Percentiles rank a stretch among this genome's conserved stretches.
phyloP scores from a whole-genome alignment of 148 eudicot species.

The Gaultheria prostrata region DNA sequence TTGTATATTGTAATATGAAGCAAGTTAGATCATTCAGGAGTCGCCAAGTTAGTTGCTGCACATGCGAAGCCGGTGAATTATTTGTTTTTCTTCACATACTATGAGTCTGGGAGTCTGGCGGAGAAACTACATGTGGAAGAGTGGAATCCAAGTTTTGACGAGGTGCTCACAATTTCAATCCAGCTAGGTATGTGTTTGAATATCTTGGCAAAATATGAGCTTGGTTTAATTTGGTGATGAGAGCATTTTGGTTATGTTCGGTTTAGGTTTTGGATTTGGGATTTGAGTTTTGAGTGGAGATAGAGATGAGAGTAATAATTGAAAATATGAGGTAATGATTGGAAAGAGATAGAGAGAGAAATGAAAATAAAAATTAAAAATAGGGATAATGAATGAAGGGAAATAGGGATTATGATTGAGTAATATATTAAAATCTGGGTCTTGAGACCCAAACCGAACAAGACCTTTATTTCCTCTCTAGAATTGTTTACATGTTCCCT shows the following conservation, averaged over 20 bases:
- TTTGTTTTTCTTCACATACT: slow-evolving; percentile 81
- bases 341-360: no score
- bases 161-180: slow-evolving; percentile 44
- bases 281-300: no score
- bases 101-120: slow-evolving; percentile 69
- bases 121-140: slow-evolving; percentile 86
- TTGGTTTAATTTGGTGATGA: not conserved
- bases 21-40: slow-evolving; percentile 84
- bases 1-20: slow-evolving; percentile 40
- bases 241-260: no score
- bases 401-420: no score
- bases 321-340: no score
- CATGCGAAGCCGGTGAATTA: slow-evolving; percentile 94
- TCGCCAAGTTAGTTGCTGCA: slow-evolving; percentile 77
- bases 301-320: no score
- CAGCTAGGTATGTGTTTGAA: slow-evolving; percentile 51
- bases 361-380: no score
- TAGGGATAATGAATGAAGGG: no score
- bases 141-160: slow-evolving; percentile 67
- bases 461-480: not conserved
- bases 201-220: not conserved
- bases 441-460: no score
- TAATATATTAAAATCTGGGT: no score
- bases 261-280: no score
- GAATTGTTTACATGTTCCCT: not conserved